Conservation (phyloP, 805 yeast species). For the Tetrapisispora phaffii region DNA sequence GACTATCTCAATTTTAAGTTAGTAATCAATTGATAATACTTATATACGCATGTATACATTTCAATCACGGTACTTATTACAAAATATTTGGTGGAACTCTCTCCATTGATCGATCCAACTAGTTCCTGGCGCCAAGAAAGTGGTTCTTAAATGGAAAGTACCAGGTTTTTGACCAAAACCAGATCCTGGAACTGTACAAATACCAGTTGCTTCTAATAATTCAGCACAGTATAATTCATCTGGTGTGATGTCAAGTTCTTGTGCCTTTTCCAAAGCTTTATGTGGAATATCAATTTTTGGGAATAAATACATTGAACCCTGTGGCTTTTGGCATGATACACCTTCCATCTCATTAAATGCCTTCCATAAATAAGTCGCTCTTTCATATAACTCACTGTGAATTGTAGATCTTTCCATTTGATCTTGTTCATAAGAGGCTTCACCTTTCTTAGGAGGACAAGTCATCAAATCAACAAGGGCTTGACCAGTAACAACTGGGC, state of each 20-base stretch:
- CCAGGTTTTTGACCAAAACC: constrained; percentile 93
- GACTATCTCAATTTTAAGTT: no score
- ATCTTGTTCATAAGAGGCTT: constrained; percentile 61
- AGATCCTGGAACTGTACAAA: constrained; percentile 94
- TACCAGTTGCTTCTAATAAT: constrained; percentile 79
- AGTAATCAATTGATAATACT: not conserved
- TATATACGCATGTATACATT: not conserved
- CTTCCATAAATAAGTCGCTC: constrained; percentile 55
- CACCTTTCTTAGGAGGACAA: constrained; percentile 77
- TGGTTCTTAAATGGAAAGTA: constrained; percentile 89
- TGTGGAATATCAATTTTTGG: constrained; percentile 64
- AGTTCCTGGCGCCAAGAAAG: constrained; percentile 90
- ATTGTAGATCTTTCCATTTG: constrained; percentile 51
- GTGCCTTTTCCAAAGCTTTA: constrained; percentile 54
- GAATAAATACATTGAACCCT: constrained; percentile 97
- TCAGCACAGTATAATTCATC: constrained; percentile 87
- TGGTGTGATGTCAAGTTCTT: constrained; percentile 44
- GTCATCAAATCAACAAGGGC: constrained; percentile 88
- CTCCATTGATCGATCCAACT: constrained; percentile 80
- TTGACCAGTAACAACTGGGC: constrained; percentile 94
- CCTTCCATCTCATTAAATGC: constrained; percentile 76
- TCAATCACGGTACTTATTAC: constrained; percentile 40
- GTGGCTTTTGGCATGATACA: constrained; percentile 76
- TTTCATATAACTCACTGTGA: constrained; percentile 47
- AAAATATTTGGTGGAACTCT: constrained; percentile 66